Evolutionary conservation across 805 yeast genomes (phyloP).

Genomic region (Spencermartinsiella europaea): DNA sequence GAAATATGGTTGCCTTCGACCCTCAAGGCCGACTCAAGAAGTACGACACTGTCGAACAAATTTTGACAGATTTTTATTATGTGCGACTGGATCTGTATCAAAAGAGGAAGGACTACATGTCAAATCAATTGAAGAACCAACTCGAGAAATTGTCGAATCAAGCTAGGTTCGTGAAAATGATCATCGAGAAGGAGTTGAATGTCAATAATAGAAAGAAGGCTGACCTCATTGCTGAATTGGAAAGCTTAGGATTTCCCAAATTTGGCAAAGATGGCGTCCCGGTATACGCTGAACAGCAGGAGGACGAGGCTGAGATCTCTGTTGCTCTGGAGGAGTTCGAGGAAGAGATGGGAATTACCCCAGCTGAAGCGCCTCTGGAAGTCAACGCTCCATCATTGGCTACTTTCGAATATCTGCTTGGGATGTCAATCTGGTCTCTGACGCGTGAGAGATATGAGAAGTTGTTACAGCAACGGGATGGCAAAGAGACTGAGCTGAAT

Average conservation of each 20-base stretch:
- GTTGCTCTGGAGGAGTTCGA: constrained; percentile 31
- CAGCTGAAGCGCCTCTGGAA: constrained; percentile 1
- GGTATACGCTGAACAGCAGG: constrained; percentile 40
- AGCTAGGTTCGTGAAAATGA: constrained; percentile 87
- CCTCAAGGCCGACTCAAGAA: constrained; percentile 80
- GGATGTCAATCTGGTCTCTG: constrained; percentile 91
- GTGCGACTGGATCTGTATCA: constrained; percentile 88
- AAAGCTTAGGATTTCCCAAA: constrained; percentile 59
- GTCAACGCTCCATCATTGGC: constrained; percentile 48
- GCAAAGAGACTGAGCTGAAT: constrained; percentile 66
- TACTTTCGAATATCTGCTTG: constrained; percentile 79
- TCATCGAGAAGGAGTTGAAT: constrained; percentile 65
- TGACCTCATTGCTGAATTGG: constrained; percentile 58
- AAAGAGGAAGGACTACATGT: constrained; percentile 77
- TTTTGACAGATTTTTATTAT: constrained; percentile 75
- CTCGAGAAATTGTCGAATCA: constrained; percentile 72
- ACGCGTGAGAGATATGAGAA: constrained; percentile 85
- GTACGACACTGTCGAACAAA: constrained; percentile 70
- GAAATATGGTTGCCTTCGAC: constrained; percentile 96
- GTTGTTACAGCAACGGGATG: constrained; percentile 65
- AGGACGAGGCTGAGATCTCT: constrained; percentile 26
- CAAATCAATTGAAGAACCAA: constrained; percentile 63
- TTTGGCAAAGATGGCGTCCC: constrained; percentile 68
- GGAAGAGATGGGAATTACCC: constrained; percentile 32
- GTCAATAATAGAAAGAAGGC: constrained; percentile 73